Base-by-base conservation (phyloP, 2,329 filamentous ascomycete species). In the Clonostachys chloroleuca region DNA sequence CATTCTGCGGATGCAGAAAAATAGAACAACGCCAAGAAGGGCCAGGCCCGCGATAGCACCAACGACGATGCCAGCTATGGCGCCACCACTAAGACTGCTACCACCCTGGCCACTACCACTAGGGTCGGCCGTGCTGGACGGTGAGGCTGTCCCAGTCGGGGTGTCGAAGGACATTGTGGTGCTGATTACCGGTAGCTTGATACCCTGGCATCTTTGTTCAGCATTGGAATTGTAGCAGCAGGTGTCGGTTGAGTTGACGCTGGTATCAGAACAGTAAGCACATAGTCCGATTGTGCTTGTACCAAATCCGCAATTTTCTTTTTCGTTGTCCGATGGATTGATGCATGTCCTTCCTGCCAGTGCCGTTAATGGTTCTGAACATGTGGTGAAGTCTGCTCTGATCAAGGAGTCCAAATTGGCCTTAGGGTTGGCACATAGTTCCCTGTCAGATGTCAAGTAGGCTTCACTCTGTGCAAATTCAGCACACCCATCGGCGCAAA, bases 401-500 rank as follows among this genome's bases (percentile, higher is more conserved):
- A 99, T 92, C 58, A 96, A 82, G 47, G 79, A 75, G 57, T 86
- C 78, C 44, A 89, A 84, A 62, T 87, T 80, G 46, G 68, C 67
- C 47, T 77, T 78, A 8, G 87, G 78, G 39, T 76, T 82, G 5
- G 81, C 75, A 66, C 94, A 99, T 18, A 95, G 75, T 14, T 78
- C 69, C 37, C 74, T 75, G 63, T 95, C 88, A 6, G 88, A 81
- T 30, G 87, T 79, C 52, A 99, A 86, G 48, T 87, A 83, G 56
- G 92, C 86, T 69, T 99, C 94, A 64, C 91, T 96, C 55, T 88
- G 84, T 34, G 92, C 92, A 62, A 86, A 90, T 62, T 92, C 78
- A 52, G 90, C 87, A 67, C 94, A 99, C 53, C 88, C 86, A 52
- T 94, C 87, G 42, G 92, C 94, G 66, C 94, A 99, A 14, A 97